phyloP scores from a whole-genome alignment of 1,139 yeast species.

The Suhomyces anneliseae region DNA sequence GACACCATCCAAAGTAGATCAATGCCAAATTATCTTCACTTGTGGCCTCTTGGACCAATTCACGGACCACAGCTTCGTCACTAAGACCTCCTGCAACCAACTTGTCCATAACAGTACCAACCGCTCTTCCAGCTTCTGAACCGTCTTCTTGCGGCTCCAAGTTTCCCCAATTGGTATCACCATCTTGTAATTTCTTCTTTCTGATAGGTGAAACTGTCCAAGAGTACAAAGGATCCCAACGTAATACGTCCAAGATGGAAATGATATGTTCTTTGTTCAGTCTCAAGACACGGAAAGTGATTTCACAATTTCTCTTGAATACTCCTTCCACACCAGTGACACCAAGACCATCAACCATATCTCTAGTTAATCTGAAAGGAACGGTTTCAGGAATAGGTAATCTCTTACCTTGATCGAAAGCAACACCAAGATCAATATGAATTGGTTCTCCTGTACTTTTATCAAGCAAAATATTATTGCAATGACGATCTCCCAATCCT shows the following conservation, averaged over 20 bases:
- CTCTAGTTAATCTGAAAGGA: slow-evolving; percentile 89
- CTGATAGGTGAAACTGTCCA: slow-evolving; percentile 83
- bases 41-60: slow-evolving; percentile 75
- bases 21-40: slow-evolving; percentile 66
- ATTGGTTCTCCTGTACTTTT: slow-evolving; percentile 81
- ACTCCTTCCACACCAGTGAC: slow-evolving; percentile 76
- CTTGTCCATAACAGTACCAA: slow-evolving; percentile 70
- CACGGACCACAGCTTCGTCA: slow-evolving; percentile 81
- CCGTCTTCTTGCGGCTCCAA: slow-evolving; percentile 50
- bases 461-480: slow-evolving; percentile 87
- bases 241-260: slow-evolving; percentile 80
- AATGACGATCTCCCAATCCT: slow-evolving; percentile 94
- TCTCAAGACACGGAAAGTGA: slow-evolving; percentile 68
- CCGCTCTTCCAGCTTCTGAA: slow-evolving; percentile 79
- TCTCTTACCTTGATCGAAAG: slow-evolving; percentile 87
- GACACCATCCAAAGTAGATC: slow-evolving; percentile 84
- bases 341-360: slow-evolving; percentile 92
- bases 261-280: slow-evolving; percentile 66
- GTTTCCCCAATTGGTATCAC: slow-evolving; percentile 20
- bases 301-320: slow-evolving; percentile 71
- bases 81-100: slow-evolving; percentile 67
- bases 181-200: slow-evolving; percentile 55
- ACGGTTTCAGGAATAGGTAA: slow-evolving; percentile 89
- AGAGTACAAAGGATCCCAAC: slow-evolving; percentile 89
- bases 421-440: slow-evolving; percentile 94